Base-by-base conservation (phyloP, 345 rosid genomes). In the Brassica carinata region DNA sequence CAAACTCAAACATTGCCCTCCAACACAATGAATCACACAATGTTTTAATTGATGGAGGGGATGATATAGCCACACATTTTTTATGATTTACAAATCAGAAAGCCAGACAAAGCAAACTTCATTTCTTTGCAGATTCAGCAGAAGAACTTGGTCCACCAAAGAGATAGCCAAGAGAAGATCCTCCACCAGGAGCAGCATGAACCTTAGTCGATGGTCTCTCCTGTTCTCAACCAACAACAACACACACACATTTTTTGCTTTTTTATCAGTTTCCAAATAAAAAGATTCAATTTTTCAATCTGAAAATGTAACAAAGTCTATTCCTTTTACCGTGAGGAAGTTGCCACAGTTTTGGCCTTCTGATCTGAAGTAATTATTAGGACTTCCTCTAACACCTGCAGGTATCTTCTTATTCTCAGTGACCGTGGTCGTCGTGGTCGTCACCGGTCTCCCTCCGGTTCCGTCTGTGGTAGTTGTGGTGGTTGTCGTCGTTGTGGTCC, bases 341-440 rank as follows among this genome's bases (percentile, higher is more conserved):
- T 94, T 94, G 65, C 97, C 88, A 75, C 89, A 79, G 78, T 94
- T 94, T 87, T 86, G 97, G 14, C 96, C 97, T 68, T 92, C 95
- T 61, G 97, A 86, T 13, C 96, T 89, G 66, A 86, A 84, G 79
- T 94, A 90, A 73, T 92, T 94, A 81, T 94, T 94, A 23, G 83
- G 86, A 73, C 83, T 87, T 43, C 86, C 88, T 9, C 88, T 91
- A 74, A 93, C 85, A 69, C 97, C 95, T 11, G 95, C 97, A 43
- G 91, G 90, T 67, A 79, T 70, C 82, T 89, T 84, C 90, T 86
- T 87, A 7, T 87, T 62, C 26, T 83, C 85, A 68, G 79, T 82
- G 29, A 86, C 77, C 26, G 91, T 74, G 64, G 80, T 84, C 13
- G 88, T 85, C 61, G 74, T 83, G 34, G 80, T 87, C 1, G 68